Evolutionary conservation across 345 rosid genomes (phyloP), one percentile per base, ranked within the genome.

Genomic region (Pistacia vera): DNA sequence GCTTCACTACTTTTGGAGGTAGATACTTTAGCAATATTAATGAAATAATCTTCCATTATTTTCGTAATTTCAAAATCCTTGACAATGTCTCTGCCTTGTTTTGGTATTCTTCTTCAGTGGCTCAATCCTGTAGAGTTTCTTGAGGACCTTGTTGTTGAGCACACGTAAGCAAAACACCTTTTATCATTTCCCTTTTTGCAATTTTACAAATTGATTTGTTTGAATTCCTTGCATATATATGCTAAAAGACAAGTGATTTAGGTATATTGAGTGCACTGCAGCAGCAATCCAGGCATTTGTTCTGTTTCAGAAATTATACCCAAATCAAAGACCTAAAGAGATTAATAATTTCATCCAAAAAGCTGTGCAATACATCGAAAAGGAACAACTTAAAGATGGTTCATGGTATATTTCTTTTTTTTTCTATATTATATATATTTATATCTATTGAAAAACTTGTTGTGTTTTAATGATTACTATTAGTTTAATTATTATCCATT

Each of bases 321-420:
- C 90, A 0, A 75, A 60, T 1, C 89, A 86, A 28, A 80, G 84
- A 77, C 68, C 12, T 59, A 78, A 63, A 11, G 90, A 91, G 75
- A 82, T 91, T 20, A 81, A 80, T 0, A 74, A 28, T 51, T 86
- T 78, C 77, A 82, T 89, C 8, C n/a, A 18, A 10, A 87, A 85
- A 38, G 91, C 82, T 0, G 81, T 75, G 3, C 4, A 68, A 14
- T 89, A 57, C 71, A 46, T 89, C 8, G 85, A 85, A 78, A 38
- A 62, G 63, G 69, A 76, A 70, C 91, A 89, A 74, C 84, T 59
- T 8, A 72, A 77, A 1, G 90, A 90, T 22, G 92, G 92, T 66
- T 87, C 86, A 66, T 89, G 95, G 90, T 86, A 85, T 25, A 89
- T 83, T 18, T 77, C 64, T 44, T 85, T 86, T 89, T 86, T 87